phyloP scores from a whole-genome alignment of 2,329 filamentous ascomycete genomes.

The Pseudogymnoascus sp. region DNA sequence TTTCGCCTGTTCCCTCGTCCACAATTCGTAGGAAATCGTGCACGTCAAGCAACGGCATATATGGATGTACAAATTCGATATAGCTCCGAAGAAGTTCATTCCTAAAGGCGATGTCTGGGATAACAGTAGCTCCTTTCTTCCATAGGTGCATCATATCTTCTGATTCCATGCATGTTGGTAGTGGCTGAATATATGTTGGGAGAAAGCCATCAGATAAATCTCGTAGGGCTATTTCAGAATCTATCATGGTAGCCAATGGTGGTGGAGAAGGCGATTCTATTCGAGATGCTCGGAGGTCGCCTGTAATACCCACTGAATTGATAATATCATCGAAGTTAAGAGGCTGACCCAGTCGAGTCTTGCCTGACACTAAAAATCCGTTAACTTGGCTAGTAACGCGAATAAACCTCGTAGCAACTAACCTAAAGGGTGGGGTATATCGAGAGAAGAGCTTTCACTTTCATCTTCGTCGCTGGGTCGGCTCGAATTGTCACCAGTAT shows the following conservation, averaged over 20 bases:
- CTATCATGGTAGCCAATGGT: background rate
- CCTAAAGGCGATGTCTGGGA: constrained; percentile 61
- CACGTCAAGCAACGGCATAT: constrained; percentile 75
- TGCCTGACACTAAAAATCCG: background rate
- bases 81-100: constrained; percentile 74
- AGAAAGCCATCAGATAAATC: background rate
- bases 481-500: background rate
- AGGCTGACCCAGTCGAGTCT: background rate
- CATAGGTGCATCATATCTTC: constrained; percentile 53
- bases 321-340: constrained; percentile 1
- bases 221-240: background rate
- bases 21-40: constrained; percentile 49
- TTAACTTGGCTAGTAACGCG: background rate
- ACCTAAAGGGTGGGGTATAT: background rate
- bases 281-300: constrained; percentile 1
- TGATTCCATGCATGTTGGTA: background rate
- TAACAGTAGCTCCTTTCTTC: constrained; percentile 70
- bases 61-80: constrained; percentile 81
- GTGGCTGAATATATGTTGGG: constrained; percentile 1
- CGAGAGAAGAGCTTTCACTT: background rate
- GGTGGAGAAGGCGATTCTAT: background rate
- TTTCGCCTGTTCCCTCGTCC: constrained; percentile 55
- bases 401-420: background rate
- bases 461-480: background rate
- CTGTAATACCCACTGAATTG: background rate